phyloP scores from a whole-genome alignment of 2,329 filamentous ascomycete genomes.

The Paraconiothyrium brasiliense region DNA sequence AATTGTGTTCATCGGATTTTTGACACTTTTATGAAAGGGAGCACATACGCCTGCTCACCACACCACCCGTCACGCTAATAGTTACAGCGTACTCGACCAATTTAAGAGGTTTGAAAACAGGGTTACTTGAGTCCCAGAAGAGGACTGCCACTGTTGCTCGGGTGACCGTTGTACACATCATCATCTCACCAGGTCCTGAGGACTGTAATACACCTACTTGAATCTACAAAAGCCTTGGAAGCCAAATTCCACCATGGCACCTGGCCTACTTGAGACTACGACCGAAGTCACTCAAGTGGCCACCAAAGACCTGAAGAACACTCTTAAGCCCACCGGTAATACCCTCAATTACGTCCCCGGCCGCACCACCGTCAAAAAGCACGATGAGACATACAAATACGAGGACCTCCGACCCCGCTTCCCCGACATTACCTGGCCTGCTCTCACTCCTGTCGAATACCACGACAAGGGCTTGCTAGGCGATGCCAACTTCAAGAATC shows the following conservation, averaged over 20 bases:
- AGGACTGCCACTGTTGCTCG: not conserved
- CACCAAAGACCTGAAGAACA: constrained; percentile 22
- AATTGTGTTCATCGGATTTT: not conserved
- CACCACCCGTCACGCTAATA: constrained; percentile 17
- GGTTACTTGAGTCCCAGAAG: not conserved
- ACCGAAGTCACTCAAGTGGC: constrained; percentile 25
- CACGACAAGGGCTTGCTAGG: constrained; percentile 64
- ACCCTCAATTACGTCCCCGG: constrained; percentile 59
- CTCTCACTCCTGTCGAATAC: constrained; percentile 60
- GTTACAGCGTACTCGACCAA: not conserved
- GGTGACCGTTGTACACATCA: not conserved
- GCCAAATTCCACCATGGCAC: constrained; percentile 35
- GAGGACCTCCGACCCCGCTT: constrained; percentile 64
- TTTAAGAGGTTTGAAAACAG: not conserved
- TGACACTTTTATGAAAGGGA: not conserved
- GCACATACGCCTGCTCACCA: constrained; percentile 1
- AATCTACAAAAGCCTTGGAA: not conserved
- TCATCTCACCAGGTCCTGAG: not conserved
- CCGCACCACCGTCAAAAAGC: constrained; percentile 54
- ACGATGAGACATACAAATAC: constrained; percentile 60
- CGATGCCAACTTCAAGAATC: constrained; percentile 63
- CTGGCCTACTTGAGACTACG: constrained; percentile 44
- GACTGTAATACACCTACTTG: not conserved
- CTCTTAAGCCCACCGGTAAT: constrained; percentile 30
- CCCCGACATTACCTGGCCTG: constrained; percentile 62